These are phyloP conservation scores for Erodium moschatum DNA, from an alignment of 441 rosid species.

Conservation along the genomic window DNA sequence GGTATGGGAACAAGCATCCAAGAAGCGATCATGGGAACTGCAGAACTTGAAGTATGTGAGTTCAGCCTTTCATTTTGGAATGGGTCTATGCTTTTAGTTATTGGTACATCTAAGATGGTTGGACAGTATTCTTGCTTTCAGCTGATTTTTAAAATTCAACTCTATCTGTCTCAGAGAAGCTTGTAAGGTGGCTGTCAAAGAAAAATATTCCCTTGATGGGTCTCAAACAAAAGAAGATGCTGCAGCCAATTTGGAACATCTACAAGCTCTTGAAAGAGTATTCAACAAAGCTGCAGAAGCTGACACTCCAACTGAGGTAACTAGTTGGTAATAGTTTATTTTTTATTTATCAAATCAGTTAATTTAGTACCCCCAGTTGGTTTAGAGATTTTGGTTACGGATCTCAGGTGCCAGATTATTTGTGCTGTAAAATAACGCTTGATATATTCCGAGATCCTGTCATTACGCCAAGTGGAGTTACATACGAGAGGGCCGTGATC, in stretches of 20 bases:
- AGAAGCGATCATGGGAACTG: slow-evolving; percentile 58
- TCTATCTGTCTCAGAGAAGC: slow-evolving; percentile 47
- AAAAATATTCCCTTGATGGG: slow-evolving; percentile 42
- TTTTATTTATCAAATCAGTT: not conserved
- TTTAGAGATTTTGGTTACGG: slow-evolving; percentile 9
- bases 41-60: slow-evolving; percentile 76
- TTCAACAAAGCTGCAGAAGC: slow-evolving; percentile 60
- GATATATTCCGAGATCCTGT: slow-evolving; percentile 85
- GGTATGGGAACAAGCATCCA: slow-evolving; percentile 65
- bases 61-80: slow-evolving; percentile 14
- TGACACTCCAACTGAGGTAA: slow-evolving; percentile 61
- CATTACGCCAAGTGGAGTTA: slow-evolving; percentile 70
- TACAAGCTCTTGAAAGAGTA: slow-evolving; percentile 44
- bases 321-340: slow-evolving; percentile 5
- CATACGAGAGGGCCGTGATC: slow-evolving; percentile 79
- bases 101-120: not conserved
- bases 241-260: slow-evolving; percentile 30
- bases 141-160: slow-evolving; percentile 16
- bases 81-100: slow-evolving; percentile 3
- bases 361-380: not conserved
- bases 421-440: slow-evolving; percentile 82
- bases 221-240: slow-evolving; percentile 42
- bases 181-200: slow-evolving; percentile 66
- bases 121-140: not conserved
- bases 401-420: slow-evolving; percentile 75